Conservation (phyloP, 257 asterid species). For the Paraleonurus japonicus region DNA sequence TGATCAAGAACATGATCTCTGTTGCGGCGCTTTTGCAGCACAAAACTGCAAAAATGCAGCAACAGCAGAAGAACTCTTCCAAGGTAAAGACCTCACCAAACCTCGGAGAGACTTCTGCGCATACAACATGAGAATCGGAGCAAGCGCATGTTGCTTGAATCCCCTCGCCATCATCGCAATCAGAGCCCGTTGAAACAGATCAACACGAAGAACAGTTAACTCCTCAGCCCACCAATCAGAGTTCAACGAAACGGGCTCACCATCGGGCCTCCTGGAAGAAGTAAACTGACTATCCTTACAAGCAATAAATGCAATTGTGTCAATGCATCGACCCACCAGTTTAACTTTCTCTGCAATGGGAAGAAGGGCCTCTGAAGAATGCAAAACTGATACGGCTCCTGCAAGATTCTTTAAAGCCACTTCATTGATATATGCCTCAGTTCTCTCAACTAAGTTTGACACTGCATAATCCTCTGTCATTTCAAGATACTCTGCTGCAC, state of each 20-base stretch:
- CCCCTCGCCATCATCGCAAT: slow-evolving; percentile 79
- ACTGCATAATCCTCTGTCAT: slow-evolving; percentile 81
- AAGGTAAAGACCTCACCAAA: slow-evolving; percentile 69
- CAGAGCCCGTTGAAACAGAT: slow-evolving; percentile 72
- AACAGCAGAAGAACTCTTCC: too few species aligned
- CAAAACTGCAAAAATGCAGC: neutral
- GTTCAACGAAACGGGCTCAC: neutral
- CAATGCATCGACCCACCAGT: slow-evolving; percentile 70
- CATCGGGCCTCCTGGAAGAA: slow-evolving; percentile 24
- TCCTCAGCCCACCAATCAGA: slow-evolving; percentile 93
- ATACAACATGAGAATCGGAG: slow-evolving; percentile 79
- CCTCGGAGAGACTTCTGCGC: slow-evolving; percentile 91
- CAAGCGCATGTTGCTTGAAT: slow-evolving; percentile 69
- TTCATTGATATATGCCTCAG: slow-evolving; percentile 67
- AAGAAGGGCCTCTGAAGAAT: slow-evolving; percentile 56
- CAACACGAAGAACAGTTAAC: slow-evolving; percentile 63
- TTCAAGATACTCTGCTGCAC: slow-evolving; percentile 69
- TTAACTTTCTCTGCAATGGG: slow-evolving; percentile 74
- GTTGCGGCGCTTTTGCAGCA: too few species aligned
- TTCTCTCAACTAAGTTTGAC: slow-evolving; percentile 59
- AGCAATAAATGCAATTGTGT: slow-evolving; percentile 59
- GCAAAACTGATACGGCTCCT: slow-evolving; percentile 69
- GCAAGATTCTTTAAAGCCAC: slow-evolving; percentile 72
- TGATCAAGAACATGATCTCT: slow-evolving; percentile 20
- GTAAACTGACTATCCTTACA: slow-evolving; percentile 67